Evolutionary conservation across 352 stramenopile species (phyloP).

Genomic region (Elongisporangium senticosum): DNA sequence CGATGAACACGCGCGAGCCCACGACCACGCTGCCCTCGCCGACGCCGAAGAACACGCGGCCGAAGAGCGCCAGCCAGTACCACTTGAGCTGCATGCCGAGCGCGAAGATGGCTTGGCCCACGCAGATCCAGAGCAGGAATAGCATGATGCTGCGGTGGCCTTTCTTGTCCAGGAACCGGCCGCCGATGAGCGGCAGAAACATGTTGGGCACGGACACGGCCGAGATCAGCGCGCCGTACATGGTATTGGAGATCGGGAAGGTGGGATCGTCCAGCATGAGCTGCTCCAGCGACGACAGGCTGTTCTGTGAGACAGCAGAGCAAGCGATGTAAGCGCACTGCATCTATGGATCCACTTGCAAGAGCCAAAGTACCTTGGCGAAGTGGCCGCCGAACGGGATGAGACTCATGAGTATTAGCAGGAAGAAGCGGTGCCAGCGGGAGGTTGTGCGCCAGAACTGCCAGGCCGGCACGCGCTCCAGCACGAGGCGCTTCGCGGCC

Average conservation of each 20-base stretch:
- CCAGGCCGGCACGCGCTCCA: constrained; percentile 41
- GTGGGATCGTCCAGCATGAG: constrained; percentile 70
- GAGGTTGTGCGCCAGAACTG: constrained; percentile 70
- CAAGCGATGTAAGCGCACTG: neutral
- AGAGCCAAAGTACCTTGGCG: constrained; percentile 45
- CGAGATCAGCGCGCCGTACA: constrained; percentile 79
- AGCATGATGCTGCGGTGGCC: constrained; percentile 68
- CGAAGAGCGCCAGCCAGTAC: constrained; percentile 77
- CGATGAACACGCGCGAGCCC: constrained; percentile 73
- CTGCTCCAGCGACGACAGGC: constrained; percentile 75
- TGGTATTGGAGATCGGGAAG: constrained; percentile 80
- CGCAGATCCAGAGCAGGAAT: constrained; percentile 79
- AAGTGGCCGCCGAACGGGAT: constrained; percentile 86
- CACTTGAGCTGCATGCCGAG: constrained; percentile 65
- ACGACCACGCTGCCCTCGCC: constrained; percentile 80
- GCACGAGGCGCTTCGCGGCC: constrained; percentile 8
- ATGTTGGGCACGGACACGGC: constrained; percentile 81
- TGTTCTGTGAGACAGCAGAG: constrained; percentile 33
- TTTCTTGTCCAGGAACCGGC: constrained; percentile 73
- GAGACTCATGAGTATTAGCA: constrained; percentile 80
- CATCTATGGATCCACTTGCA: neutral
- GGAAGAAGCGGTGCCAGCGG: constrained; percentile 64
- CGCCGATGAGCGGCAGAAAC: constrained; percentile 74
- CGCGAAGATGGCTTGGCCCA: constrained; percentile 76
- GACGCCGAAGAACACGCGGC: constrained; percentile 78